These are phyloP conservation scores for Botrytis hyacinthi DNA, from an alignment of 2,329 filamentous ascomycete genomes.

Conservation along the genomic window DNA sequence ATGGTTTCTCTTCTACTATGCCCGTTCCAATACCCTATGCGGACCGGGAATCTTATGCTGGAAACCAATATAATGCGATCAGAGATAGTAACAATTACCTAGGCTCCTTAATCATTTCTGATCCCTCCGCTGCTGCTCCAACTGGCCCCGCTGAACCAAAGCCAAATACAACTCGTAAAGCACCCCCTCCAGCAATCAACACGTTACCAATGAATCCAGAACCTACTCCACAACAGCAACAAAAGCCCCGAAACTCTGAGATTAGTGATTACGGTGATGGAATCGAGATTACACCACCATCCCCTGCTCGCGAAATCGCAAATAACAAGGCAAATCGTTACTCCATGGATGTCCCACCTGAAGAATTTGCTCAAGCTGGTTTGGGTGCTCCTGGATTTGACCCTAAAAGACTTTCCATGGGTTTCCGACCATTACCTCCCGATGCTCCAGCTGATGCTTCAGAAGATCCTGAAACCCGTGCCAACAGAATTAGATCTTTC, in stretches of 20 bases:
- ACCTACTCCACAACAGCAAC: slow-evolving; percentile 40
- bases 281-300: slow-evolving; percentile 47
- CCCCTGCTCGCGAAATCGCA: slow-evolving; percentile 38
- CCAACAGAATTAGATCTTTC: slow-evolving; percentile 96
- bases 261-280: slow-evolving; percentile 53
- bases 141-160: slow-evolving; percentile 15
- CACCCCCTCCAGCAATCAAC: slow-evolving; percentile 27
- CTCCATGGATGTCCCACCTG: slow-evolving; percentile 40
- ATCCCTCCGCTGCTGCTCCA: slow-evolving; percentile 16
- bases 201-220: slow-evolving; percentile 37
- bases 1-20: slow-evolving; percentile 23
- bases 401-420: slow-evolving; percentile 62
- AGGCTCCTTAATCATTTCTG: slow-evolving; percentile 30
- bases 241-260: slow-evolving; percentile 46
- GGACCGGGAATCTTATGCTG: slow-evolving; percentile 25
- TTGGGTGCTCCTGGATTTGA: slow-evolving; percentile 56
- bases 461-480: slow-evolving; percentile 90
- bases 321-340: slow-evolving; percentile 36
- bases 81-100: slow-evolving; percentile 38
- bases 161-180: slow-evolving; percentile 21
- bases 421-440: slow-evolving; percentile 82
- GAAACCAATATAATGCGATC: slow-evolving; percentile 25
- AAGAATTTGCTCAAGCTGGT: slow-evolving; percentile 41
- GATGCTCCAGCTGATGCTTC: slow-evolving; percentile 68
- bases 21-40: slow-evolving; percentile 12